Conservation (phyloP, 2,329 filamentous ascomycete genomes). For the Scytalidium lignicola region DNA sequence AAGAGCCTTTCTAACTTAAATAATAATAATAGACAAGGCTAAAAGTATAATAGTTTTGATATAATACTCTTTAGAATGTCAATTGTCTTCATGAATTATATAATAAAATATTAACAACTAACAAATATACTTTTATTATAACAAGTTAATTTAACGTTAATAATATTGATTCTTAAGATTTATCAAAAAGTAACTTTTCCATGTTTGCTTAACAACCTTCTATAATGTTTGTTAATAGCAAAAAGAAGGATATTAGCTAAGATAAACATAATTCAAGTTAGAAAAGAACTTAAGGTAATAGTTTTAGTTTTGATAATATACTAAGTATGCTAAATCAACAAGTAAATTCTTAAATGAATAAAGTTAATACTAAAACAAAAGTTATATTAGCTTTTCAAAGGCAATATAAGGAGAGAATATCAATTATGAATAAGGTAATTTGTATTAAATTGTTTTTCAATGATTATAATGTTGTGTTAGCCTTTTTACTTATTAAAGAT, state of each 20-base stretch:
- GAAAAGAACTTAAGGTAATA: background rate
- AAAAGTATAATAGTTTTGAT: background rate
- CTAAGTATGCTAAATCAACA: background rate
- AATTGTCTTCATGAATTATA: background rate
- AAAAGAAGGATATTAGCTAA: background rate
- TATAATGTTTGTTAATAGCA: background rate
- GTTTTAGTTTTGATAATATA: background rate
- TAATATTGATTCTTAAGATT: background rate
- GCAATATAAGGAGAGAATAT: background rate
- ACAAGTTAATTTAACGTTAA: background rate
- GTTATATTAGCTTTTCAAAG: background rate
- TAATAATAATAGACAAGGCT: background rate
- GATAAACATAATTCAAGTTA: background rate
- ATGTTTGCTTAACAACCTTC: background rate
- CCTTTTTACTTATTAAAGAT: background rate
- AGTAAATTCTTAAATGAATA: background rate
- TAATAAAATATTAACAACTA: background rate
- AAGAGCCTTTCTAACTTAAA: too few relatives aligned
- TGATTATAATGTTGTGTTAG: background rate
- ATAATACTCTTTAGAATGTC: background rate
- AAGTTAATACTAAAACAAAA: background rate
- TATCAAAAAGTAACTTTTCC: background rate
- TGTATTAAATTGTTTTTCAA: background rate
- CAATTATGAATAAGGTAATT: background rate
- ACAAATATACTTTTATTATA: background rate